Conservation (phyloP, 73 alveolate genomes). For the Loxodes magnus region DNA sequence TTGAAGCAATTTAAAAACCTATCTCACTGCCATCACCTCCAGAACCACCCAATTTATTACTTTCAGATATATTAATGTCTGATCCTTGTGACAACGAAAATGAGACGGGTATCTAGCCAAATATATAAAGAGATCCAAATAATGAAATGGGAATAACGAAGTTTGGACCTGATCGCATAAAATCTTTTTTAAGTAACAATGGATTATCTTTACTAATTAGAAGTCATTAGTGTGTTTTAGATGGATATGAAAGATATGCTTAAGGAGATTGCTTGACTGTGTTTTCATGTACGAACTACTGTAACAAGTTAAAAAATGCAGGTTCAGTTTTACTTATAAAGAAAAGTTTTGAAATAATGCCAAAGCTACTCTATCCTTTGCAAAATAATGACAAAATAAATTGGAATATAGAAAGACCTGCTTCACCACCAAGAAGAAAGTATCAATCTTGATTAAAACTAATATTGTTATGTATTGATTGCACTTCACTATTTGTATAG, state of each 20-base stretch:
- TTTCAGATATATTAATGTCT: slow-evolving; percentile 60
- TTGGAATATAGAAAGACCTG: too few relatives aligned
- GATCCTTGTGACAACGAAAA: slow-evolving; percentile 50
- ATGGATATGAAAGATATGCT: slow-evolving; percentile 89
- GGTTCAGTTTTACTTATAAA: slow-evolving; percentile 64
- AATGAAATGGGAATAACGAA: slow-evolving; percentile 31
- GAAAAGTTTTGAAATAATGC: slow-evolving; percentile 31
- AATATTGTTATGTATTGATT: too few relatives aligned
- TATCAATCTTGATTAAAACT: too few relatives aligned
- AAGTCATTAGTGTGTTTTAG: slow-evolving; percentile 91
- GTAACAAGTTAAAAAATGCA: slow-evolving; percentile 86
- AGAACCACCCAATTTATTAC: slow-evolving; percentile 30
- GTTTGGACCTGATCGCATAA: slow-evolving; percentile 92
- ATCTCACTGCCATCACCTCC: slow-evolving; percentile 41
- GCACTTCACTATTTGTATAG: too few relatives aligned
- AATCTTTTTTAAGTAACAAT: slow-evolving; percentile 58
- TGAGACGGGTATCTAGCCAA: slow-evolving; percentile 32
- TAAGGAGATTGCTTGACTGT: slow-evolving; percentile 81
- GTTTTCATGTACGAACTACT: slow-evolving; percentile 81
- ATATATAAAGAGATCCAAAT: slow-evolving; percentile 16
- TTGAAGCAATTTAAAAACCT: slow-evolving; percentile 74
- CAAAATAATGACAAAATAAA: slow-evolving; percentile 19
- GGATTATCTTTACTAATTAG: slow-evolving; percentile 49
- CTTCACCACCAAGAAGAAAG: too few relatives aligned
- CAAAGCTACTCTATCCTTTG: slow-evolving; percentile 34